Conservation (phyloP, 805 yeast genomes). For the Cyberlindnera mycetangii region DNA sequence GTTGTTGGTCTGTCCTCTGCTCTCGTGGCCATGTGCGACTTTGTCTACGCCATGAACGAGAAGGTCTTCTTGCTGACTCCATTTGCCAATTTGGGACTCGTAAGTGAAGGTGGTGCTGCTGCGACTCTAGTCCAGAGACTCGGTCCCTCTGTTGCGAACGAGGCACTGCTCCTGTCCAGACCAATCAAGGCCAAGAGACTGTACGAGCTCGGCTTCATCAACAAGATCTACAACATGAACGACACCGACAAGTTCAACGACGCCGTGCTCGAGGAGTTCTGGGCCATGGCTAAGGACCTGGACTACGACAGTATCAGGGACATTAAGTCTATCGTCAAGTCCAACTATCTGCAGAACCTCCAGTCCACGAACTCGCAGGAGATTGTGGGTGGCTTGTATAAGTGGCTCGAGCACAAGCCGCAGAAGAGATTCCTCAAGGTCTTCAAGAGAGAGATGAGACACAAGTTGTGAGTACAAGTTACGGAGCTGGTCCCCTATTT, state of each 20-base stretch:
- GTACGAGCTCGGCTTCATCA: conserved; percentile 55
- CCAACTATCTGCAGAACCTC: conserved; percentile 31
- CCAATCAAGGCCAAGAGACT: conserved; percentile 63
- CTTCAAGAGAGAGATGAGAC: conserved; percentile 52
- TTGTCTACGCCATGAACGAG: conserved; percentile 64
- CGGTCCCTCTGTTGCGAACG: conserved; percentile 70
- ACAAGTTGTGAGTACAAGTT: conserved; percentile 48
- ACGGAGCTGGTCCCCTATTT: too few relatives aligned
- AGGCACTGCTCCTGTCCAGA: conserved; percentile 66
- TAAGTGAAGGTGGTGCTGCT: conserved; percentile 77
- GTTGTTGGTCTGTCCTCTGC: conserved; percentile 79
- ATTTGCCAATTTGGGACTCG: conserved; percentile 78
- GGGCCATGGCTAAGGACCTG: conserved; percentile 32
- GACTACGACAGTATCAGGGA: conserved; percentile 41
- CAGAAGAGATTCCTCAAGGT: conserved; percentile 61
- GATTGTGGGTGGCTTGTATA: conserved; percentile 61
- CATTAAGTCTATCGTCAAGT: conserved; percentile 39
- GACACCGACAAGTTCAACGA: conserved; percentile 47
- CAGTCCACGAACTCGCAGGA: conserved; percentile 60
- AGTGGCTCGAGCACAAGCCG: conserved; percentile 73
- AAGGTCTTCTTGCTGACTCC: conserved; percentile 64
- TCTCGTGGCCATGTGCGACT: conserved; percentile 70
- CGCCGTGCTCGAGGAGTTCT: conserved; percentile 39
- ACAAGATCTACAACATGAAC: conserved; percentile 47
- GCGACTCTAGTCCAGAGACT: conserved; percentile 65